A percentile compares a stretch with the other conserved stretches of the same genome.
Evolutionary conservation across 176 grass and related monocot species (phyloP).

Genomic region (Raddia distichophylla): DNA sequence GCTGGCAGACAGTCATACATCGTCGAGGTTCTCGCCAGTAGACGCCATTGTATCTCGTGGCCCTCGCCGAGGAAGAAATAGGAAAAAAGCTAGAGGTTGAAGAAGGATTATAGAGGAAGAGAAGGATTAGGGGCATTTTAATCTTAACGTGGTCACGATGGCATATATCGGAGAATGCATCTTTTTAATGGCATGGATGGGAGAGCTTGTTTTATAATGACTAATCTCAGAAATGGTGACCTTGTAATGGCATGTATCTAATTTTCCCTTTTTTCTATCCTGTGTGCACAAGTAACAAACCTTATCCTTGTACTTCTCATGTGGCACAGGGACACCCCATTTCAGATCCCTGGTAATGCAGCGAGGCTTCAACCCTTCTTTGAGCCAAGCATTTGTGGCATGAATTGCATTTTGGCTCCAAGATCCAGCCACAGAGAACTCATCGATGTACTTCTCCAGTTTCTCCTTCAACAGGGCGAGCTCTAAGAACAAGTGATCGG

Average conservation of each 20-base stretch:
- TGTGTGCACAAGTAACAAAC: constrained; percentile 31
- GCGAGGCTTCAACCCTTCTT: constrained; percentile 68
- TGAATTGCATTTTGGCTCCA: constrained; percentile 85
- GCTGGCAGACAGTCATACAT: constrained; percentile 57
- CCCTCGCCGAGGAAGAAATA: too few species aligned
- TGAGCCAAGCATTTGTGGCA: constrained; percentile 67
- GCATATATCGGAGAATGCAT: too few species aligned
- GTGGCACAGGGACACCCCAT: constrained; percentile 83
- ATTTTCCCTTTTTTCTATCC: not conserved
- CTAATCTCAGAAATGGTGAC: too few species aligned
- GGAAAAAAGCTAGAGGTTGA: too few species aligned
- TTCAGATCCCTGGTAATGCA: constrained; percentile 88
- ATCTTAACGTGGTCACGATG: too few species aligned
- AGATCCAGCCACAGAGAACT: constrained; percentile 53
- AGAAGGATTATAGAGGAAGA: too few species aligned
- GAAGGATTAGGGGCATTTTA: too few species aligned
- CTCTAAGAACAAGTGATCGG: constrained; percentile 84
- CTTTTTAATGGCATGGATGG: too few species aligned
- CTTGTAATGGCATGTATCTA: too few species aligned
- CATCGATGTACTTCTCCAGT: constrained; percentile 63
- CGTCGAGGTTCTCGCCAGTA: constrained; percentile 32
- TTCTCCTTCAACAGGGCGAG: constrained; percentile 69
- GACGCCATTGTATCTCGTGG: too few species aligned
- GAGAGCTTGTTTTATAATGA: too few species aligned
- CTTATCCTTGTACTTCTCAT: constrained; percentile 78